phyloP scores from a whole-genome alignment of 306 rosid genomes.

The Castanospermum australe region DNA sequence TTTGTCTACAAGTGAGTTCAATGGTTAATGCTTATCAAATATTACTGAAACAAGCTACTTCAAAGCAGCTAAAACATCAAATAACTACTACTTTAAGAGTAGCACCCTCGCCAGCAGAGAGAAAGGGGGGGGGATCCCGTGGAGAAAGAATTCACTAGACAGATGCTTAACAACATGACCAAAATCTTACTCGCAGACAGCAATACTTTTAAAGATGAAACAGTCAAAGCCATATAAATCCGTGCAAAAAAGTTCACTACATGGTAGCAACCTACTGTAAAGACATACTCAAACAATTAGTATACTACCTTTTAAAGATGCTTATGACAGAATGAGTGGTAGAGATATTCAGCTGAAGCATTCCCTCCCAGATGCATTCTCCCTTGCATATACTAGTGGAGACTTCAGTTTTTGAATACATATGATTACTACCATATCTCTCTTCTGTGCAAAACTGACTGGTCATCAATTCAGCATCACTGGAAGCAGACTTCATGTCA shows the following conservation, averaged over 20 bases:
- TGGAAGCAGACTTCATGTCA: constrained; percentile 24
- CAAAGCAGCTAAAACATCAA: neutral
- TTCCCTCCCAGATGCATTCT: constrained; percentile 80
- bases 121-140: neutral
- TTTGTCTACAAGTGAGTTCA: neutral
- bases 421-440: constrained; percentile 33
- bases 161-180: neutral
- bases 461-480: constrained; percentile 27
- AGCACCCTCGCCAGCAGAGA: neutral
- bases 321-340: constrained; percentile 58
- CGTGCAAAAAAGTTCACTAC: neutral
- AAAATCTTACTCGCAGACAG: neutral
- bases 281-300: neutral
- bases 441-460: constrained; percentile 27
- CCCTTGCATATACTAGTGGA: constrained; percentile 32
- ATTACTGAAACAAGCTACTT: neutral
- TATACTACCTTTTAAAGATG: constrained; percentile 70
- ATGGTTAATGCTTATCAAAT: neutral
- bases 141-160: neutral
- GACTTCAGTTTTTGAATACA: constrained; percentile 35
- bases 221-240: neutral
- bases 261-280: constrained; percentile 2
- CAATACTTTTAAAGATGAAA: neutral
- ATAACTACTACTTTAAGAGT: neutral
- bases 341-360: constrained; percentile 68